A percentile compares a stretch with the other conserved stretches of the same genome.
Conservation (phyloP, 495 filamentous ascomycete species). For the Recurvomyces mirabilis region DNA sequence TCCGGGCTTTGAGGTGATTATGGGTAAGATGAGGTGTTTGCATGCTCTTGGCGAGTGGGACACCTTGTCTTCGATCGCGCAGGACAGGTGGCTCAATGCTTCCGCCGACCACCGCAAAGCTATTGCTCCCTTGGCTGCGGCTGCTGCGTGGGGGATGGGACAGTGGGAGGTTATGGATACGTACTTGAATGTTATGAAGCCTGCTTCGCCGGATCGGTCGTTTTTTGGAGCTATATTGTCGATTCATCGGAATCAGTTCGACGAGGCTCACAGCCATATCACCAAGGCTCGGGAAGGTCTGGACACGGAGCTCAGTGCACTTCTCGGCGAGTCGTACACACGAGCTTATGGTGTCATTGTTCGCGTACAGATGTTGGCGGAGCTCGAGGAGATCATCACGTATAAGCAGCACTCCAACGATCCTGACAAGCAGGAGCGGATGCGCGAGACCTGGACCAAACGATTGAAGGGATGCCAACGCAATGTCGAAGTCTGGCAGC, state of each 20-base stretch:
- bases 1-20: conserved; percentile 76
- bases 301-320: conserved; percentile 85
- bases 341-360: conserved; percentile 93
- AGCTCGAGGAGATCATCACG: conserved; percentile 92
- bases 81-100: conserved; percentile 87
- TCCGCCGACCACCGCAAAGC: conserved; percentile 68
- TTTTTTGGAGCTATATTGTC: conserved; percentile 95
- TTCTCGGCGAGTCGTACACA: conserved; percentile 93
- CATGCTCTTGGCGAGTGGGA: conserved; percentile 98
- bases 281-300: conserved; percentile 85
- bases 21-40: conserved; percentile 98
- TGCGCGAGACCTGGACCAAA: conserved; percentile 90
- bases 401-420: conserved; percentile 84
- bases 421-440: conserved; percentile 70
- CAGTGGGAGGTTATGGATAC: conserved; percentile 98
- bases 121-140: conserved; percentile 86
- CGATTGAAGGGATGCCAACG: conserved; percentile 89
- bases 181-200: conserved; percentile 89
- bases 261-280: conserved; percentile 72
- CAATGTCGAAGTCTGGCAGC: conserved; percentile 96
- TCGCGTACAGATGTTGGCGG: conserved; percentile 94
- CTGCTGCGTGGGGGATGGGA: conserved; percentile 92
- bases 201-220: conserved; percentile 79
- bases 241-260: conserved; percentile 88
- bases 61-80: conserved; percentile 69